Base-by-base conservation (phyloP, 805 yeast genomes). In the Ogataea zsoltii region DNA sequence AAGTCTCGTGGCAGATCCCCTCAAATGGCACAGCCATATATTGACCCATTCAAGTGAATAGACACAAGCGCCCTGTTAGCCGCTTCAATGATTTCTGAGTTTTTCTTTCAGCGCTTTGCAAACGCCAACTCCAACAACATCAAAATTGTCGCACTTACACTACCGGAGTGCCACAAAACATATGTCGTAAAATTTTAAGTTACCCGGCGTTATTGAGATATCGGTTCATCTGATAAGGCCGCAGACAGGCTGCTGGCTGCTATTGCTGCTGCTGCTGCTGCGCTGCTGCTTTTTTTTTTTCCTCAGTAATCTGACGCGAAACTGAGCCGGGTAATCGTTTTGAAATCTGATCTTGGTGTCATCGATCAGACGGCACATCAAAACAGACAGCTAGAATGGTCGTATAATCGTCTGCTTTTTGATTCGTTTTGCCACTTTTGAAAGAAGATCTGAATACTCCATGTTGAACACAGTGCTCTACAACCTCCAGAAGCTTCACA, bases 281-380 rank as follows among this genome's bases (percentile, higher is more conserved):
- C 38, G 38, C 38, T 35, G 21, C 38, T 35, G 38, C 38, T 23
- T 35, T 35, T 35, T 34, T 33, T 35, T 25, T 25, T 25, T 19
- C n/a, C n/a, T n/a, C n/a, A 10, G 26, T 35, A 25, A 35, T 35
- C 38, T 35, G 18, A 13, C 31, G 18, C 38, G 16, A 10, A 15
- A n/a, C 10, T 3, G 4, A 14, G 38, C 38, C 30, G 38, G 38
- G 38, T 35, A 35, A 25, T 19, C 30, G n/a, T 25, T 11, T 16
- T 13, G 15, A 25, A 15, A 14, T 23, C 38, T 35, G 30, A 34
- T 21, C 38, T 34, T 14, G 17, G 38, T 34, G 38, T 23, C 29
- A 23, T 21, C 16, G 25, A 31, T 13, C 18, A 31, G 17, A 16
- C 18, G 11, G 33, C 7, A 28, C 6, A 28, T 6, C 6, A 28